These are phyloP conservation scores for Tillandsia fasciculata DNA, from an alignment of 176 grass and related monocot species.

Conservation along the genomic window DNA sequence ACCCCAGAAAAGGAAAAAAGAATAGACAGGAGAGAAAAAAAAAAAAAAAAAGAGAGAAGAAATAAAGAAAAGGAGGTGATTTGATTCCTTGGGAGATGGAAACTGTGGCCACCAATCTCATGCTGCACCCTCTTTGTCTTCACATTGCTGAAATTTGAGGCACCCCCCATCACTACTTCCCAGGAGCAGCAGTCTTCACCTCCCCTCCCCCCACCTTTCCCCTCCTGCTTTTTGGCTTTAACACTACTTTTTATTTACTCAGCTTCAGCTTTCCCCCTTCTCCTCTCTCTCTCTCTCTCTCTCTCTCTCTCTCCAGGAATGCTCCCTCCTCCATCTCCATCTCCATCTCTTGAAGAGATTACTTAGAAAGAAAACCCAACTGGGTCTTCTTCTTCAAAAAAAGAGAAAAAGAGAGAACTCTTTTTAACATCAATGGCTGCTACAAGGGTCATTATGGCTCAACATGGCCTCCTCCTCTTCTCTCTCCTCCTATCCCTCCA, in stretches of 20 bases:
- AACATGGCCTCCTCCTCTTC: not conserved
- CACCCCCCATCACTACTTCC: not conserved
- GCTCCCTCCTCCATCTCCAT: not conserved
- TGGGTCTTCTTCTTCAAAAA: not conserved
- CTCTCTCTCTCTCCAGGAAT: not conserved
- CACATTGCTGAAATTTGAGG: not conserved
- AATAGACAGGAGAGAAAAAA: not conserved
- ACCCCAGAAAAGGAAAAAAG: not conserved
- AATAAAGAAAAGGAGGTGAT: not conserved
- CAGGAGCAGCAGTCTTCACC: not conserved
- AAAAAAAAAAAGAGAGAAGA: not conserved
- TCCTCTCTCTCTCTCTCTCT: not conserved
- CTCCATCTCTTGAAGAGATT: not conserved
- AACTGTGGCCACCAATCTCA: not conserved
- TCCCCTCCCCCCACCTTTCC: too few species aligned
- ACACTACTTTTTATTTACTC: not conserved
- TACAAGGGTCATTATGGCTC: not conserved
- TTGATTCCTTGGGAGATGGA: constrained; percentile 2
- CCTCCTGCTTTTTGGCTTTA: too few species aligned
- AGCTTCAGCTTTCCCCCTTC: not conserved
- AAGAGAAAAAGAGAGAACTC: too few species aligned
- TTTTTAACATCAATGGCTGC: not conserved
- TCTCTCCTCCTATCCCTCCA: not conserved
- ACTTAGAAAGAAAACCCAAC: not conserved
- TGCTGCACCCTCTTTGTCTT: not conserved